A percentile compares a stretch with the other conserved stretches of the same genome.
Evolutionary conservation across 169 alveolate genomes (phyloP).

Genomic region (Eimeria sp.): DNA sequence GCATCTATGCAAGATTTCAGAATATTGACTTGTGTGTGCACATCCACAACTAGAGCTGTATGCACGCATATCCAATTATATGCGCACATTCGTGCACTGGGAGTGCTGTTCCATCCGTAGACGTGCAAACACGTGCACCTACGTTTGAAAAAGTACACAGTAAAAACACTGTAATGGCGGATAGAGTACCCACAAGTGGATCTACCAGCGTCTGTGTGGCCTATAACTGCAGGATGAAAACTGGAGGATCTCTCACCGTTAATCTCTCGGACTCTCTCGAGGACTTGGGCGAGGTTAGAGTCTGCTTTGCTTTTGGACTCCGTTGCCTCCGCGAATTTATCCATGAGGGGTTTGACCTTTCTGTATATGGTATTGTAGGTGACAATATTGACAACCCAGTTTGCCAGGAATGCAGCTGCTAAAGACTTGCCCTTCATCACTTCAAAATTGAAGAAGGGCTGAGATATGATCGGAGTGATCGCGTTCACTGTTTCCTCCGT

Average conservation of each 20-base stretch:
- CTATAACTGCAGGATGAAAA: not conserved
- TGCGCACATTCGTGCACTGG: too few relatives aligned
- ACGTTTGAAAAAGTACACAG: too few relatives aligned
- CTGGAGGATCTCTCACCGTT: conserved; percentile 87
- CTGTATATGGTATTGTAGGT: conserved; percentile 96
- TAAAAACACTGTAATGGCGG: too few relatives aligned
- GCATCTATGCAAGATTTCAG: too few relatives aligned
- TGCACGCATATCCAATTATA: too few relatives aligned
- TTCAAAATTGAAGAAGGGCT: conserved; percentile 95
- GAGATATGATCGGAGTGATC: conserved; percentile 93
- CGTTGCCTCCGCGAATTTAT: conserved; percentile 95
- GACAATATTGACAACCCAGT: conserved; percentile 97
- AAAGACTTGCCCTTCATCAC: conserved; percentile 95
- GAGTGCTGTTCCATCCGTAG: too few relatives aligned
- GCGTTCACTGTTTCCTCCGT: conserved; percentile 95
- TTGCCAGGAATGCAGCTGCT: conserved; percentile 97
- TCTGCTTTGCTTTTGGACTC: conserved; percentile 94
- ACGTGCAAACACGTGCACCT: too few relatives aligned
- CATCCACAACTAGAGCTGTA: too few relatives aligned
- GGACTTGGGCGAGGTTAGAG: conserved; percentile 95
- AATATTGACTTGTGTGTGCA: too few relatives aligned
- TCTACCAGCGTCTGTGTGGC: too few relatives aligned
- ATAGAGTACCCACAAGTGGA: too few relatives aligned
- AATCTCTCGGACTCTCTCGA: conserved; percentile 93
- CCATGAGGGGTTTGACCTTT: conserved; percentile 97